Conservation (phyloP, 2,329 filamentous ascomycete species). For the Xylariaceae sp. region DNA sequence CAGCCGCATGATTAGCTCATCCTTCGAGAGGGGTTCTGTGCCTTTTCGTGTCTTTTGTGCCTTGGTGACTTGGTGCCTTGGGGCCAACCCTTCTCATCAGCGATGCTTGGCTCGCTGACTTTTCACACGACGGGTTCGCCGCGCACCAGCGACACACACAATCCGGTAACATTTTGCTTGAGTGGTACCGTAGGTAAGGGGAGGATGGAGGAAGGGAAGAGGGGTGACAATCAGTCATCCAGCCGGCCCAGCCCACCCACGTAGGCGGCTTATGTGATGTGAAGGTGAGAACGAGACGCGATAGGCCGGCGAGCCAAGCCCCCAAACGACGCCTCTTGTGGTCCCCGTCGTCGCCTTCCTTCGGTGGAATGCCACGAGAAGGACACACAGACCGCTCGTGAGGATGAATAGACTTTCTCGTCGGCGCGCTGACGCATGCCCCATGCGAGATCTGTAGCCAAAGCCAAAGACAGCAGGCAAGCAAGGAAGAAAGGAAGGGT, state of each 20-base stretch:
- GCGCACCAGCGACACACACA: neutral
- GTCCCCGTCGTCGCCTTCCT: neutral
- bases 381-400: too few species aligned
- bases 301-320: neutral
- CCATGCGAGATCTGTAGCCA: too few species aligned
- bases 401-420: too few species aligned
- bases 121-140: slow-evolving; percentile 4
- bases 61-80: too few species aligned
- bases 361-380: neutral
- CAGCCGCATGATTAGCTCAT: slow-evolving; percentile 26
- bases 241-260: too few species aligned
- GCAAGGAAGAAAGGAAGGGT: neutral
- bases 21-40: slow-evolving; percentile 3
- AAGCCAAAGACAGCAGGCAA: too few species aligned
- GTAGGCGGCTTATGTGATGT: slow-evolving; percentile 11
- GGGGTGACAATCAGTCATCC: neutral
- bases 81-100: too few species aligned
- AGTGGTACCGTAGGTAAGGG: neutral
- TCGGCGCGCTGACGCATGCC: too few species aligned
- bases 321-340: neutral
- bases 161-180: too few species aligned
- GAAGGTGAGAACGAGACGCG: neutral
- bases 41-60: too few species aligned
- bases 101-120: slow-evolving; percentile 8
- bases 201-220: neutral